Evolutionary conservation across 2,329 filamentous ascomycete species (phyloP), one percentile per base, ranked within the genome.

Genomic region (Aspergillus fischeri): DNA sequence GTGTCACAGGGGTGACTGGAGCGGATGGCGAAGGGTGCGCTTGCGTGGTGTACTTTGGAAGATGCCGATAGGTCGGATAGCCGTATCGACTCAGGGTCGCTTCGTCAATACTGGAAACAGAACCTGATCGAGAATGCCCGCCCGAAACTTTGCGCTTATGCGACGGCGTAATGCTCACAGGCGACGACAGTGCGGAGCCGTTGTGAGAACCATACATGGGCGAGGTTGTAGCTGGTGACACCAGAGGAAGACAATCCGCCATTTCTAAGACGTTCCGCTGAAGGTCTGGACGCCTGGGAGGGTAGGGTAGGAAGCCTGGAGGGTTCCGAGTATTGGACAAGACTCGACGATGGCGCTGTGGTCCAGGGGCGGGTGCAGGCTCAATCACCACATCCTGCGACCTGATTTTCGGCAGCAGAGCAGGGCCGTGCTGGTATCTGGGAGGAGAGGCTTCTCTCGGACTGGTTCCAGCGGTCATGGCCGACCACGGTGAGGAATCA

Each of bases 341-440:
- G 59, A 79, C 78, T 66, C 78, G 76, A 64, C 79, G 78, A 70
- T 82, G 79, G 67, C 86, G 83, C 74, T 88, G 85, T 49, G 81
- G 78, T 42, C 72, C 72, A 47, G 67, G 68, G 54, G 75, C 70
- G 52, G 80, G 78, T 44, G 79, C 78, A 44, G 83, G 83, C 63
- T 87, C 85, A 60, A 91, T 83, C 60, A 87, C 82, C 75, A 93
- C 89, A 76, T 96, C 91, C 76, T 94, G 91, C 44, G 85, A 85
- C 60, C 91, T 85, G 77, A 95, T 92, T 81, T 92, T 94, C 69
- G 91, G 91, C 32, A 96, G 81, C 58, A 96, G 80, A 51, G 91
- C 80, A 52, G 91, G 90, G 21, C 77, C 78, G 53, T 91, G 90
- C 76, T 92, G 88, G 60, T 91, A 88, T 60, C 87, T 83, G 65